Evolutionary conservation across 2,329 filamentous ascomycete genomes (phyloP).

Genomic region (Rugonectria rugulosa): DNA sequence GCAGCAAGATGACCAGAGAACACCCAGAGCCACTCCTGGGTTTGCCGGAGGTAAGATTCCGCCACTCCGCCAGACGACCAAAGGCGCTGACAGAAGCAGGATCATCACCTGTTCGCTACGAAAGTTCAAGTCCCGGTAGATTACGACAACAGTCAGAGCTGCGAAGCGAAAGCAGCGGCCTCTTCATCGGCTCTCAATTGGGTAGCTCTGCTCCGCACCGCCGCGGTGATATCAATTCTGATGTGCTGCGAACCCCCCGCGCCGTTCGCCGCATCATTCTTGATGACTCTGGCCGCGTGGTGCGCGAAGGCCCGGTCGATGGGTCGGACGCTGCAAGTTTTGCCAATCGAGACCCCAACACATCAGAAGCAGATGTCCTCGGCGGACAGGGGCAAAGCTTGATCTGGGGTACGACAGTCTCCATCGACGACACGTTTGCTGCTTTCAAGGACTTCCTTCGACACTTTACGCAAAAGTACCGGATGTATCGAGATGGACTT

Average conservation of each 20-base stretch:
- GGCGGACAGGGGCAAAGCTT: conserved; percentile 83
- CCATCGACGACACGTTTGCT: conserved; percentile 86
- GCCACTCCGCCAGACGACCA: background rate
- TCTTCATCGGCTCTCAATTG: conserved; percentile 77
- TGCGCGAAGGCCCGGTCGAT: conserved; percentile 59
- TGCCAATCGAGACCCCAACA: conserved; percentile 75
- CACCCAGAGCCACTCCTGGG: conserved; percentile 71
- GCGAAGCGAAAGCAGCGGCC: conserved; percentile 82
- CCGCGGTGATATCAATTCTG: conserved; percentile 88
- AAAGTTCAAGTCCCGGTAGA: conserved; percentile 86
- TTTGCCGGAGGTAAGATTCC: conserved; percentile 66
- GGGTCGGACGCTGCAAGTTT: conserved; percentile 69
- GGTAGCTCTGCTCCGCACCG: conserved; percentile 62
- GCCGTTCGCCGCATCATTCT: conserved; percentile 64
- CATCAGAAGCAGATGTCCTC: conserved; percentile 88
- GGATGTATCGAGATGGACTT: conserved; percentile 88
- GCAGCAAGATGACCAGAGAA: conserved; percentile 67
- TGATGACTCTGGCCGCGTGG: conserved; percentile 65
- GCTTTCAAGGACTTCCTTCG: conserved; percentile 91
- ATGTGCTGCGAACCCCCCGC: conserved; percentile 67
- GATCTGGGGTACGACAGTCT: conserved; percentile 98
- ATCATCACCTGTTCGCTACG: conserved; percentile 92
- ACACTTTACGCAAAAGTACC: conserved; percentile 93
- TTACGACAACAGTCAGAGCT: conserved; percentile 73
- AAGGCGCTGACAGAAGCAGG: conserved; percentile 58